Conservation (phyloP, 2,329 filamentous ascomycete genomes). For the Mycosphaerella arachidis region DNA sequence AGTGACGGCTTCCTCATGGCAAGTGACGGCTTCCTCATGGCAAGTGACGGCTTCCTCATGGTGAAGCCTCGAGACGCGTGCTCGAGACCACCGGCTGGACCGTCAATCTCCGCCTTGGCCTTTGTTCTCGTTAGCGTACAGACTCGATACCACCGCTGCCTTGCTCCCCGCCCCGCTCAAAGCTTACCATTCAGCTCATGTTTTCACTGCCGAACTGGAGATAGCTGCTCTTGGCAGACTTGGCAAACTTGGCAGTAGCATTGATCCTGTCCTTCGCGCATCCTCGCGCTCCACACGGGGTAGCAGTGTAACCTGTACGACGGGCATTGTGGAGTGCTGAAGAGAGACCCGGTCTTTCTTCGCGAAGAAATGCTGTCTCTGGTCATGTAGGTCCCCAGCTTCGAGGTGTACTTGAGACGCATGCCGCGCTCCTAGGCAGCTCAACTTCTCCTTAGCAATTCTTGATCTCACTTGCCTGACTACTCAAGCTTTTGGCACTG, state of each 20-base stretch:
- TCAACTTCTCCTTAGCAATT: background rate
- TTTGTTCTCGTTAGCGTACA: background rate
- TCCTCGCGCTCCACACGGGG: background rate
- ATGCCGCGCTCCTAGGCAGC: background rate
- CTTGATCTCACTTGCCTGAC: background rate
- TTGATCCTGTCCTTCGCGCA: background rate
- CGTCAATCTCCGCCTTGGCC: background rate
- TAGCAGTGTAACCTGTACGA: background rate
- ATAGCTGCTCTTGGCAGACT: background rate
- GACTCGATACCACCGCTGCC: background rate
- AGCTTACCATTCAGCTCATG: background rate
- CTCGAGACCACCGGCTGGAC: background rate
- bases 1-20: background rate
- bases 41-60: background rate
- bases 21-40: too few relatives aligned
- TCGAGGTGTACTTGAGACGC: background rate
- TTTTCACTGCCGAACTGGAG: background rate
- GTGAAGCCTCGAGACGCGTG: background rate
- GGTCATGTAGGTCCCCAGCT: background rate
- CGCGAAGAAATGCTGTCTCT: background rate
- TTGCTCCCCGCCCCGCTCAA: background rate
- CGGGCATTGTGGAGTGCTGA: background rate
- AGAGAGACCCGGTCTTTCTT: background rate
- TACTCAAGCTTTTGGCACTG: conserved; percentile 6
- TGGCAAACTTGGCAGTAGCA: background rate